Evolutionary conservation across 306 rosid genomes (phyloP).

Genomic region (Astragalus membranaceus): DNA sequence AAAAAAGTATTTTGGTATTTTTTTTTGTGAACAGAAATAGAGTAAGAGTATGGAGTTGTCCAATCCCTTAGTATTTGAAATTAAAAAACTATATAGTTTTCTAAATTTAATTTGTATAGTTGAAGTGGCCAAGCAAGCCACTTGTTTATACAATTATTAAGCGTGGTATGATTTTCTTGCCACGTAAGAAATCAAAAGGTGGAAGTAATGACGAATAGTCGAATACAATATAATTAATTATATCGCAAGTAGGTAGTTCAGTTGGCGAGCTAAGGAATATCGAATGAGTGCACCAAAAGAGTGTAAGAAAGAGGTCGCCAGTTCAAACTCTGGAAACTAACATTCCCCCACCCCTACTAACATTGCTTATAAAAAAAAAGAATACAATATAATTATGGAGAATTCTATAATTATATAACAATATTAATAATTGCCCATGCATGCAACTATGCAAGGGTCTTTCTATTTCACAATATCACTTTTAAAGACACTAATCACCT

Average conservation of each 20-base stretch:
- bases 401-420: neutral
- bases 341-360: too few species aligned
- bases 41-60: too few species aligned
- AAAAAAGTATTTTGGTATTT: too few species aligned
- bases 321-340: too few species aligned
- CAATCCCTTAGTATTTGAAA: neutral
- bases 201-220: neutral
- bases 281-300: too few species aligned
- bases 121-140: neutral
- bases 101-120: neutral
- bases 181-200: neutral
- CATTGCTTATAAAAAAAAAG: too few species aligned
- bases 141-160: neutral
- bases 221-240: neutral
- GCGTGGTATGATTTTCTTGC: neutral
- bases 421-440: neutral
- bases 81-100: too few species aligned
- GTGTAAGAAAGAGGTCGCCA: too few species aligned
- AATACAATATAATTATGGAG: neutral
- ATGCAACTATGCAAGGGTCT: neutral
- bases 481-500: constrained; percentile 2
- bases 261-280: too few species aligned
- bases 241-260: too few species aligned
- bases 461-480: neutral
- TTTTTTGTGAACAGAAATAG: too few species aligned